Evolutionary conservation across 768 basidiomycete genomes (phyloP).

Genomic region (Xerocomellus amylosporus): DNA sequence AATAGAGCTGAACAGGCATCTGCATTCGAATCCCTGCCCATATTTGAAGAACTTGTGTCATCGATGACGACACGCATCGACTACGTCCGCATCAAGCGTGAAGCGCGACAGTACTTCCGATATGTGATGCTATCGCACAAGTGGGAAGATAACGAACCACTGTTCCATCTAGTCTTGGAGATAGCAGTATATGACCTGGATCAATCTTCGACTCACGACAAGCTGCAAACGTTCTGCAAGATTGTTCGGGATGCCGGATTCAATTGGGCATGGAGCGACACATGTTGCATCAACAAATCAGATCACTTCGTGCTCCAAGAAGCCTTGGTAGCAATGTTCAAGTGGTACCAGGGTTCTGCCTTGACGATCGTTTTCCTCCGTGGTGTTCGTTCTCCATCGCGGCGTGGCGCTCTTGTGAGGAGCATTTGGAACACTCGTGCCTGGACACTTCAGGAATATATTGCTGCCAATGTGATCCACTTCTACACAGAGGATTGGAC

Average conservation of each 20-base stretch:
- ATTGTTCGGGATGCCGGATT: not conserved
- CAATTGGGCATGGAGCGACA: not conserved
- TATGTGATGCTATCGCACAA: conserved; percentile 3
- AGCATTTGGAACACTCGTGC: conserved; percentile 10
- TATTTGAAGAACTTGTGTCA: not conserved
- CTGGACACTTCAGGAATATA: not conserved
- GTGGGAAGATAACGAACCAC: not conserved
- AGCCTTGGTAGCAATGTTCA: not conserved
- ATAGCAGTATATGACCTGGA: not conserved
- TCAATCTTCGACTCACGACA: not conserved
- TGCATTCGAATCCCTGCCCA: not conserved
- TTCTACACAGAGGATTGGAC: not conserved
- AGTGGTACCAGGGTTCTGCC: not conserved
- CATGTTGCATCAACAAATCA: not conserved
- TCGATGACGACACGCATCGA: not conserved
- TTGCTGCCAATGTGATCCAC: not conserved
- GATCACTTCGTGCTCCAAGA: not conserved
- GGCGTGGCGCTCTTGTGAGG: not conserved
- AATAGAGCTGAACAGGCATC: not conserved
- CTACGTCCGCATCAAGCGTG: not conserved
- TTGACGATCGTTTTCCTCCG: not conserved
- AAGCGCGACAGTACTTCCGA: not conserved
- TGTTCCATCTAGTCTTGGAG: not conserved
- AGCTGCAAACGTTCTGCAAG: not conserved
- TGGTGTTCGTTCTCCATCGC: not conserved